phyloP scores from a whole-genome alignment of 164 flowering plant genomes.

The Umbilicus rupestris region DNA sequence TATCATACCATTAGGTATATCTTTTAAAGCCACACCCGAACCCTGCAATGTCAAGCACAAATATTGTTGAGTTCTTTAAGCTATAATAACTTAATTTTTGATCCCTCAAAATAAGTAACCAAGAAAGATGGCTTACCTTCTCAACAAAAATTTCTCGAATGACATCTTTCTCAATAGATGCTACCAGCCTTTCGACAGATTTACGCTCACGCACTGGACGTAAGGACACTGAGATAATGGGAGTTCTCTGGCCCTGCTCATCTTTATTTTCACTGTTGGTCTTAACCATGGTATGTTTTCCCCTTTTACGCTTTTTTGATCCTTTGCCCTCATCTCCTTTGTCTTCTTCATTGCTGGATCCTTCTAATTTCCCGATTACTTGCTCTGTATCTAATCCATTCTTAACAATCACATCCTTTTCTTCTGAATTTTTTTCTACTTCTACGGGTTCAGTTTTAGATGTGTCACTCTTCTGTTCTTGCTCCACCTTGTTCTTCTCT shows the following conservation, averaged over 20 bases:
- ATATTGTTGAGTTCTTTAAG: background rate
- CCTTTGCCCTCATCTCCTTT: background rate
- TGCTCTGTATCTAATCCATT: background rate
- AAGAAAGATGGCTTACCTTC: slow-evolving; percentile 32
- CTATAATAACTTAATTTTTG: background rate
- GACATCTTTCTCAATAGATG: slow-evolving; percentile 49
- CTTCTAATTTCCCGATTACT: background rate
- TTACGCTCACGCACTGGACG: slow-evolving; percentile 75
- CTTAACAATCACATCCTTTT: background rate
- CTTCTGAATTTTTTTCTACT: background rate
- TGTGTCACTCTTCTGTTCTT: background rate
- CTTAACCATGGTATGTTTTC: background rate
- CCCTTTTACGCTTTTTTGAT: background rate
- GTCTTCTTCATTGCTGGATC: slow-evolving; percentile 5
- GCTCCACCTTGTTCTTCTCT: background rate
- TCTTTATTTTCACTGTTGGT: background rate
- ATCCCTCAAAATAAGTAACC: background rate
- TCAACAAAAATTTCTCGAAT: slow-evolving; percentile 49
- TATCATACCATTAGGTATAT: slow-evolving; percentile 3
- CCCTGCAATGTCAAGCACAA: background rate
- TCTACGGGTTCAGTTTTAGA: background rate
- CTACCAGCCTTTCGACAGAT: slow-evolving; percentile 71
- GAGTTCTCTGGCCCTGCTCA: slow-evolving; percentile 17
- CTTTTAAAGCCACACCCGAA: slow-evolving; percentile 1
- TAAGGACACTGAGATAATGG: slow-evolving; percentile 25